Evolutionary conservation across 305 asterid genomes (phyloP), one percentile per base, ranked within the genome.

Genomic region (Caryopteris hybrid): DNA sequence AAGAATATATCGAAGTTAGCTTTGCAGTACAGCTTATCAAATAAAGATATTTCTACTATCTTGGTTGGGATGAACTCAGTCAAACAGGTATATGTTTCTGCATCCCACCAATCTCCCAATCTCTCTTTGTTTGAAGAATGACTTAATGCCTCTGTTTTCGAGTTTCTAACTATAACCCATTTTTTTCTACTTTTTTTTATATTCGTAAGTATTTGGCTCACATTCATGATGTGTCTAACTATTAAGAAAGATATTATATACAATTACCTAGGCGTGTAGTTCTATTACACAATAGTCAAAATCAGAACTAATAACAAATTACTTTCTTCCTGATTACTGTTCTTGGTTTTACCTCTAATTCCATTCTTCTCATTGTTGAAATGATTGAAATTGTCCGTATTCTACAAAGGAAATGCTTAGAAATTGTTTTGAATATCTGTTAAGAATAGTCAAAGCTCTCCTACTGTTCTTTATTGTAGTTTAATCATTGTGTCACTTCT

Each of bases 21-120:
- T 55, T 29, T 93, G 86, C 96, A 94, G 64, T 91, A 80, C 88
- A 85, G 95, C 84, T 79, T 94, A 70, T 80, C 83, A 29, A 90
- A 94, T 71, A 81, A 80, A 71, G 92, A 78, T 36, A 87, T 94
- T 59, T 85, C 96, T 31, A 81, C 96, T 1, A 63, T 91, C 65
- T 83, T 94, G 77, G 97, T 94, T 51, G 99, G 99, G 51, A 94
- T 94, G 97, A 81, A 80, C 78, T 94, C 99, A 18, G 81, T 84
- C 47, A 63, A 78, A 69, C 96, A 94, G 96, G 99, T 88, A 61
- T 21, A 53, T 25, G 16, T 61, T 59, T 53, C 48, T 75, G 14
- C 55, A 39, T 41, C 57, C 42, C 51, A 54, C 41, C 21, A 4
- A 23, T 58, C 46, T 23, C 62, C 23, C 54, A 42, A 6, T 62